Percentiles rank a stretch among this genome's conserved stretches.
phyloP scores from a whole-genome alignment of 2,329 filamentous ascomycete genomes.

The Cryphonectria naterciae region DNA sequence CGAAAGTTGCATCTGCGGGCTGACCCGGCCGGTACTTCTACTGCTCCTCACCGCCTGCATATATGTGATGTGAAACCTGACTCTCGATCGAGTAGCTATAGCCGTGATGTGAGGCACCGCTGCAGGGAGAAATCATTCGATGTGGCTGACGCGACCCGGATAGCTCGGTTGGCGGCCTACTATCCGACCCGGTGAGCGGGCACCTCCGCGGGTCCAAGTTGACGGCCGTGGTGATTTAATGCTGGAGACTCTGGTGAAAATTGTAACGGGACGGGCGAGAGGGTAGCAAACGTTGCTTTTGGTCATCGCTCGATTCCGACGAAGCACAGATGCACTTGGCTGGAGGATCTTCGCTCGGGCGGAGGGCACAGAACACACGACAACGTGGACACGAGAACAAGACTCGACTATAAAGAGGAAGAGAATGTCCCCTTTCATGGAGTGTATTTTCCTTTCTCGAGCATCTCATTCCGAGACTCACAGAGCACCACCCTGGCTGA shows the following conservation, averaged over 20 bases:
- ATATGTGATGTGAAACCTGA: background rate
- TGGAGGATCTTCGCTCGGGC: background rate
- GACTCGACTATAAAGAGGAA: conserved; percentile 1
- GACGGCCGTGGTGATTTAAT: background rate
- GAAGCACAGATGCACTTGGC: background rate
- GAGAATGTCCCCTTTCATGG: background rate
- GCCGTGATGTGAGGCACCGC: background rate
- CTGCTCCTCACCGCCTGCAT: background rate
- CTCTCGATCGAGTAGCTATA: background rate
- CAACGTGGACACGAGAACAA: background rate
- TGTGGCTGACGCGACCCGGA: conserved; percentile 19
- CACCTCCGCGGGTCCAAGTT: conserved; percentile 11
- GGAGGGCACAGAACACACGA: background rate
- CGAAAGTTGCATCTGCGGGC: conserved; percentile 17
- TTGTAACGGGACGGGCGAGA: background rate
- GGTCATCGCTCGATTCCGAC: background rate
- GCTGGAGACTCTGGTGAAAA: background rate
- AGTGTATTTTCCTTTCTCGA: background rate
- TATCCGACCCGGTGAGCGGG: conserved; percentile 4
- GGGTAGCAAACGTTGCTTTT: background rate
- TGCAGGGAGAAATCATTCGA: conserved; percentile 25
- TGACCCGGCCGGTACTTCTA: conserved; percentile 11
- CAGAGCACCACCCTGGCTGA: background rate
- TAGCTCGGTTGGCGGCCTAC: background rate
- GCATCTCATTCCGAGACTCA: background rate